phyloP scores from a whole-genome alignment of 352 stramenopile genomes.

The Phytophthora chlamydospora region DNA sequence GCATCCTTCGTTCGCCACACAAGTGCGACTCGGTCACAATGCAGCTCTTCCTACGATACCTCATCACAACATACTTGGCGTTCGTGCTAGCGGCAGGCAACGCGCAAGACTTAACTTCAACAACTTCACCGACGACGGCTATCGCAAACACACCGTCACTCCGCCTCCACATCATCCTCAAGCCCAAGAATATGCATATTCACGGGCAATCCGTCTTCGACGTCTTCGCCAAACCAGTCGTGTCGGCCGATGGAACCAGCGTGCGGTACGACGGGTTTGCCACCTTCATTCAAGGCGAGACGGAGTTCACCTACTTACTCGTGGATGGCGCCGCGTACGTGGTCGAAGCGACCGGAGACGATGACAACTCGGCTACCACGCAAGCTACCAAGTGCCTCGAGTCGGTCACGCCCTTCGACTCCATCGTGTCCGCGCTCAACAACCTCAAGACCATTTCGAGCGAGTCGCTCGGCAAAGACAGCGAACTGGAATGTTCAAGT shows the following conservation, averaged over 20 bases:
- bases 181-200: constrained; percentile 10
- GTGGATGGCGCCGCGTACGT: constrained; percentile 28
- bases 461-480: constrained; percentile 4
- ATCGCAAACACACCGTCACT: no score
- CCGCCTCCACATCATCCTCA: no score
- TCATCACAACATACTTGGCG: no score
- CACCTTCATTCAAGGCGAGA: constrained; percentile 13
- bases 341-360: not conserved
- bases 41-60: no score
- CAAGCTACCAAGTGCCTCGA: not conserved
- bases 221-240: constrained; percentile 36
- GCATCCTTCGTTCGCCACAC: no score
- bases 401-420: constrained; percentile 16
- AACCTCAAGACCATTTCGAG: constrained; percentile 16
- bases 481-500: constrained; percentile 19
- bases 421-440: constrained; percentile 27
- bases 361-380: not conserved
- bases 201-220: constrained; percentile 31
- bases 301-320: constrained; percentile 23
- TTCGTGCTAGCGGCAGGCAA: no score
- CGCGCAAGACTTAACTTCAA: no score
- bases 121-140: no score
- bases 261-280: constrained; percentile 33
- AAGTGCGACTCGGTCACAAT: no score
- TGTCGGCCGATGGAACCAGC: not conserved